Evolutionary conservation across 768 basidiomycete species (phyloP).

Genomic region (Pleurotus pulmonarius): DNA sequence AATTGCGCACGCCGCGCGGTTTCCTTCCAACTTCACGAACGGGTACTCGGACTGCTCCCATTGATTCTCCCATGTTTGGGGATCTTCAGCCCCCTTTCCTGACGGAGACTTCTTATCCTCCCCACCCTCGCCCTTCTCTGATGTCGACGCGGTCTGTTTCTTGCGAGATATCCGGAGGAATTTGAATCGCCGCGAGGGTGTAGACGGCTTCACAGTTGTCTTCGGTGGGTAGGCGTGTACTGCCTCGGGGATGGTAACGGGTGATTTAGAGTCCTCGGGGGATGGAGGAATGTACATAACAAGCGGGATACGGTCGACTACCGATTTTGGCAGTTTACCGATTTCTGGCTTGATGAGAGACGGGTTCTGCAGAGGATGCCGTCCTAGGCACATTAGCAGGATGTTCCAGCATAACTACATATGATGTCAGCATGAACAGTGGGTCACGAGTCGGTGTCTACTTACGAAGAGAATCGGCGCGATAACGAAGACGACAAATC

Average conservation of each 20-base stretch:
- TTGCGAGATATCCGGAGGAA: constrained; percentile 40
- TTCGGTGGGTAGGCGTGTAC: constrained; percentile 64
- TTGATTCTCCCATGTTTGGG: constrained; percentile 67
- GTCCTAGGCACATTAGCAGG: constrained; percentile 72
- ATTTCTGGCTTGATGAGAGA: constrained; percentile 74
- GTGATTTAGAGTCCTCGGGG: constrained; percentile 34
- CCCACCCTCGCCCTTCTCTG: constrained; percentile 6
- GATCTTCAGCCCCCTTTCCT: constrained; percentile 18
- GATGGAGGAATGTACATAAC: constrained; percentile 85
- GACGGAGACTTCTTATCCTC: constrained; percentile 9
- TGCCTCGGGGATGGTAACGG: constrained; percentile 41
- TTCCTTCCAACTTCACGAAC: constrained; percentile 77
- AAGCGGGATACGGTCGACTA: constrained; percentile 78
- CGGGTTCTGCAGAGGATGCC: constrained; percentile 75
- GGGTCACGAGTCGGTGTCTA: constrained; percentile 13
- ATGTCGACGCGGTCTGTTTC: constrained; percentile 8
- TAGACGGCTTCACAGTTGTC: constrained; percentile 18
- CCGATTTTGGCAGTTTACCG: constrained; percentile 63
- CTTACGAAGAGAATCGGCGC: constrained; percentile 78
- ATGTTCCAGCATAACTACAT: constrained; percentile 73
- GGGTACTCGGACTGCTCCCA: constrained; percentile 79
- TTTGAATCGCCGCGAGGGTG: constrained; percentile 45
- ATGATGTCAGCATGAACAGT: background rate
- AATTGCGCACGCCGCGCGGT: constrained; percentile 81
- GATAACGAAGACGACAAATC: constrained; percentile 72